Conservation (phyloP, 208 protist species). For the Trypanosoma mega region DNA sequence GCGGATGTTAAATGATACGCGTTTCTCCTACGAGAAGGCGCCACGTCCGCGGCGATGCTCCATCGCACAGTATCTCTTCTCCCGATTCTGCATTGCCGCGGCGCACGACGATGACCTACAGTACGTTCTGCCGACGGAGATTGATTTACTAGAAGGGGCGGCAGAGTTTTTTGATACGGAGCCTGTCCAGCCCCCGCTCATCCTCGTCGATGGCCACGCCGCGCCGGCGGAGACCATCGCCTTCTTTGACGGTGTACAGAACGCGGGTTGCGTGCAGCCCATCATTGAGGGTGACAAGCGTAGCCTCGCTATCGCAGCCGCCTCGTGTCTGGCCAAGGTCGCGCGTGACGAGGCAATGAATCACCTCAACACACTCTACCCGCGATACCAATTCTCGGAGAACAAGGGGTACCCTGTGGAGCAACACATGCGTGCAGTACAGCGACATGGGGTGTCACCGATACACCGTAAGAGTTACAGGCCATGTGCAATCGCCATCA, state of each 20-base stretch:
- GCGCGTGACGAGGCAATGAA: constrained; percentile 87
- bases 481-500: constrained; percentile 56
- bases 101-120: constrained; percentile 69
- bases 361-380: constrained; percentile 72
- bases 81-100: constrained; percentile 71
- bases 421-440: constrained; percentile 78
- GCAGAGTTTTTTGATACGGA: constrained; percentile 74
- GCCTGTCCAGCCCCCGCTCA: constrained; percentile 79
- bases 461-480: constrained; percentile 84
- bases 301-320: constrained; percentile 83
- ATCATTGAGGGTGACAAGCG: constrained; percentile 89
- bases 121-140: constrained; percentile 55
- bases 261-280: constrained; percentile 71
- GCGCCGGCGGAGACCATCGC: constrained; percentile 63
- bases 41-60: constrained; percentile 62
- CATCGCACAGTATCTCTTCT: constrained; percentile 85
- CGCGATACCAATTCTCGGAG: constrained; percentile 72
- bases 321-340: constrained; percentile 89
- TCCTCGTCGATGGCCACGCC: constrained; percentile 84
- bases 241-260: constrained; percentile 57
- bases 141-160: constrained; percentile 64
- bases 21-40: constrained; percentile 76
- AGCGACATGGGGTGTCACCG: constrained; percentile 59
- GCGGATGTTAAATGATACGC: constrained; percentile 78
- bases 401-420: constrained; percentile 91